Conservation (phyloP, 2,329 filamentous ascomycete genomes). For the Fusarium sp. region DNA sequence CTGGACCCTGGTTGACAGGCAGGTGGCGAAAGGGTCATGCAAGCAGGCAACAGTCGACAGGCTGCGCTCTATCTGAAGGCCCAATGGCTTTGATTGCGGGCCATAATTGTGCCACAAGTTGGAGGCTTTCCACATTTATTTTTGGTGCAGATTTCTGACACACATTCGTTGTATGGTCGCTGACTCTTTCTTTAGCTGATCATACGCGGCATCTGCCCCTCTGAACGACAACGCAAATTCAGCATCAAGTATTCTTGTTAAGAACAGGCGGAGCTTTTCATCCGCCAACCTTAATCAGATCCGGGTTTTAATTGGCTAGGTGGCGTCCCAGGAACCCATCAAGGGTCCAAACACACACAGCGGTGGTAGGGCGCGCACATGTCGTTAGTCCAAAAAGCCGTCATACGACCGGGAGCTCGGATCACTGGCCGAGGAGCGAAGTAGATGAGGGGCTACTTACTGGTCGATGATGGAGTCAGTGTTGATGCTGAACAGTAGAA, state of each 20-base stretch:
- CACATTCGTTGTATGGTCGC: neutral
- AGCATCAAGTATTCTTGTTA: slow-evolving; percentile 24
- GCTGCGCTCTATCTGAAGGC: slow-evolving; percentile 18
- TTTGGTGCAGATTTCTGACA: slow-evolving; percentile 8
- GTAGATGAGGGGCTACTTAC: neutral
- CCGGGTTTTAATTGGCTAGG: slow-evolving; percentile 31
- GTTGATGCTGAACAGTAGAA: neutral
- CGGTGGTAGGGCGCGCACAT: slow-evolving; percentile 33
- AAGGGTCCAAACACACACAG: slow-evolving; percentile 38
- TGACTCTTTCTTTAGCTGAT: slow-evolving; percentile 5
- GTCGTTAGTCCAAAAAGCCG: slow-evolving; percentile 35
- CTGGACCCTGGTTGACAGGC: slow-evolving; percentile 40
- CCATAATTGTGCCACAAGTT: slow-evolving; percentile 30
- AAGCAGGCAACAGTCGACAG: slow-evolving; percentile 16
- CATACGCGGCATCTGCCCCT: slow-evolving; percentile 3
- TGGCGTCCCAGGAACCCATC: slow-evolving; percentile 27
- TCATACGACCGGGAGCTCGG: slow-evolving; percentile 32
- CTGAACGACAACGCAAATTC: neutral
- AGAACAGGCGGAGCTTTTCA: slow-evolving; percentile 39
- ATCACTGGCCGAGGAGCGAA: slow-evolving; percentile 19
- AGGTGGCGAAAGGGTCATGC: slow-evolving; percentile 40
- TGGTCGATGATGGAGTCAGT: neutral
- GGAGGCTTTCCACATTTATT: slow-evolving; percentile 30
- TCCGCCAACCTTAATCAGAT: slow-evolving; percentile 23
- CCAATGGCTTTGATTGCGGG: slow-evolving; percentile 33